Conservation (phyloP, 1,284 basidiomycete genomes). For the Marasmius fiardii region DNA sequence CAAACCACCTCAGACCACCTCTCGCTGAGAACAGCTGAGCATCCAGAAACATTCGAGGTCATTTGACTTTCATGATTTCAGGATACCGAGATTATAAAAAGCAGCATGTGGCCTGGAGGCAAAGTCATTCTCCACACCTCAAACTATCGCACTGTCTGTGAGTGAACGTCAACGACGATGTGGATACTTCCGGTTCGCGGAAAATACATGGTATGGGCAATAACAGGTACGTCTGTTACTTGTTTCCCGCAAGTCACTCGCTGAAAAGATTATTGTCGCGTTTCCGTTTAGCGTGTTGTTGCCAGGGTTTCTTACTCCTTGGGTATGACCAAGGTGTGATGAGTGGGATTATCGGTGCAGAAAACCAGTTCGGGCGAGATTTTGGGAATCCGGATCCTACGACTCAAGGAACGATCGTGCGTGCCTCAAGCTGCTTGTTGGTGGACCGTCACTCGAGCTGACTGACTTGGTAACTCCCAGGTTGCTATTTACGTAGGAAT, state of each 20-base stretch:
- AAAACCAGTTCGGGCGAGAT: conserved; percentile 39
- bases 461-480: too few species aligned
- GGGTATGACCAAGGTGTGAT: conserved; percentile 48
- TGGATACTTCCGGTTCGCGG: conserved; percentile 34
- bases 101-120: too few species aligned
- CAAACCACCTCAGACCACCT: too few species aligned
- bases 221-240: conserved; percentile 30
- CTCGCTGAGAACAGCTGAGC: too few species aligned
- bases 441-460: neutral
- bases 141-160: too few species aligned
- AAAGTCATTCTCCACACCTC: too few species aligned
- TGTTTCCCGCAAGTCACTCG: neutral
- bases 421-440: conserved; percentile 11
- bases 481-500: too few species aligned
- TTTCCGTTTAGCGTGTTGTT: conserved; percentile 32
- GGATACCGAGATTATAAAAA: too few species aligned
- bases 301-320: conserved; percentile 39
- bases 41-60: too few species aligned
- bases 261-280: neutral
- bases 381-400: conserved; percentile 37
- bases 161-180: too few species aligned
- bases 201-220: conserved; percentile 37
- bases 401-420: conserved; percentile 37
- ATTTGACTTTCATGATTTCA: too few species aligned
- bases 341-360: conserved; percentile 44